Evolutionary conservation across 2,329 filamentous ascomycete species (phyloP).

Genomic region (Colletotrichum tabaci): DNA sequence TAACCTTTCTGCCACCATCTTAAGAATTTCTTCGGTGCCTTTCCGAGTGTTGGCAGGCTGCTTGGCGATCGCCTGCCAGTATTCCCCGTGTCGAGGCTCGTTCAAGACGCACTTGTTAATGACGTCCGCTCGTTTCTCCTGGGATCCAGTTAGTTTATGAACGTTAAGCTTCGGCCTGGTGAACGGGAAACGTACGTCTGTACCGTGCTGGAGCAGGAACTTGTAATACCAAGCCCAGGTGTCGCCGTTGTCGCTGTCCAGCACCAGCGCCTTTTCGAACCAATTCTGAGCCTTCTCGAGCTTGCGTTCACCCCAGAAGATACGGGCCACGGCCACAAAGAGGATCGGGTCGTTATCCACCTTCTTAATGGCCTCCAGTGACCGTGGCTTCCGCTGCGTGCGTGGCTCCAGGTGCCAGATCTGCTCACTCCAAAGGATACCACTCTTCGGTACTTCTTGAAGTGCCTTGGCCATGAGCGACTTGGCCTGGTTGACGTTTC

Average conservation of each 20-base stretch:
- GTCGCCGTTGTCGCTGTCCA: constrained; percentile 90
- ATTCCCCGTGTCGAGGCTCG: constrained; percentile 93
- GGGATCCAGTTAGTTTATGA: constrained; percentile 16
- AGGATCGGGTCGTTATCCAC: constrained; percentile 92
- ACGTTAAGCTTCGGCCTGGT: neutral
- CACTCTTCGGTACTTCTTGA: constrained; percentile 90
- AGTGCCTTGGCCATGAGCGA: constrained; percentile 93
- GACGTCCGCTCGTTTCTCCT: constrained; percentile 89
- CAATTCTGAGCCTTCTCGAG: constrained; percentile 95
- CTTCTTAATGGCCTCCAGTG: constrained; percentile 95
- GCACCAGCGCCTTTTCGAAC: constrained; percentile 95
- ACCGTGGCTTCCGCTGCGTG: constrained; percentile 92
- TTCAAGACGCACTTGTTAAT: constrained; percentile 84
- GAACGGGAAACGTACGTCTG: constrained; percentile 61
- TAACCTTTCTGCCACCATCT: constrained; percentile 75
- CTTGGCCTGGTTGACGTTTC: constrained; percentile 87
- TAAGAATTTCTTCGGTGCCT: constrained; percentile 84
- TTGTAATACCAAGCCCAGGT: constrained; percentile 99
- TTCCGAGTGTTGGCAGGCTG: constrained; percentile 85
- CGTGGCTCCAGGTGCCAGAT: constrained; percentile 95
- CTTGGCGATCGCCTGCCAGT: constrained; percentile 91
- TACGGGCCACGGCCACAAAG: constrained; percentile 92
- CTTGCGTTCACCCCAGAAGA: constrained; percentile 95
- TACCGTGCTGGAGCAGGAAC: constrained; percentile 93
- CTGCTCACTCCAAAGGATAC: constrained; percentile 91